Conservation (phyloP, 192 early-diverging fungal genomes). For the Lobosporangium transversale region DNA sequence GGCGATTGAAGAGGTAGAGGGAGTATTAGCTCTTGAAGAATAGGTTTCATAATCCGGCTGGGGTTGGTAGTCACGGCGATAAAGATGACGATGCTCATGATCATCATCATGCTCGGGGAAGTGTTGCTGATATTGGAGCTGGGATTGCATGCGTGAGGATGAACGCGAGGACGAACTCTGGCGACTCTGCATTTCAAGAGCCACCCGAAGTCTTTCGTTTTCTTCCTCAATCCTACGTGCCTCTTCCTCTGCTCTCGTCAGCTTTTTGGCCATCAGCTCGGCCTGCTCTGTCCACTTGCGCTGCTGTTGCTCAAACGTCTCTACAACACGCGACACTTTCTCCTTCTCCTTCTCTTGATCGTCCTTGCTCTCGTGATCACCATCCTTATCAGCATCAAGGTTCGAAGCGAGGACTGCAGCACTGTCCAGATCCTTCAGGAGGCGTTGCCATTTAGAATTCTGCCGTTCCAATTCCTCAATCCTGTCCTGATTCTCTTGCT, state of each 20-base stretch:
- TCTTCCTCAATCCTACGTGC: constrained; percentile 4
- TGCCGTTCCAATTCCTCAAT: constrained; percentile 27
- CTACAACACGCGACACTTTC: background rate
- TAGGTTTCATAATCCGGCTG: too few species aligned
- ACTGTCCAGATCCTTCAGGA: constrained; percentile 18
- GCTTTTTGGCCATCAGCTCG: constrained; percentile 22
- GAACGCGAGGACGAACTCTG: too few species aligned
- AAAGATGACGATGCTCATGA: too few species aligned
- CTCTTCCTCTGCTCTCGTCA: constrained; percentile 27
- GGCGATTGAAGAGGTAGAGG: too few species aligned
- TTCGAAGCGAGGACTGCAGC: background rate
- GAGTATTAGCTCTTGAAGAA: too few species aligned
- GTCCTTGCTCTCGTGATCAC: background rate
- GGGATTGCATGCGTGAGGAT: background rate
- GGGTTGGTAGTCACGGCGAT: too few species aligned
- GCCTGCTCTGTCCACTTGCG: constrained; percentile 37
- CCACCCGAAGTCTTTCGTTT: constrained; percentile 29
- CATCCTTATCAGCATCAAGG: background rate
- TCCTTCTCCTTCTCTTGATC: constrained; percentile 12
- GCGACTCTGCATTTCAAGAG: constrained; percentile 27
- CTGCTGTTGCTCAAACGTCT: constrained; percentile 35
- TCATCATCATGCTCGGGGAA: too few species aligned
- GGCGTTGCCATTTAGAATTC: background rate
- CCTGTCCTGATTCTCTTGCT: constrained; percentile 36
- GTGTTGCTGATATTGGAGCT: background rate